Base-by-base conservation (phyloP, 2,329 filamentous ascomycete species). In the Lachnellula occidentalis region DNA sequence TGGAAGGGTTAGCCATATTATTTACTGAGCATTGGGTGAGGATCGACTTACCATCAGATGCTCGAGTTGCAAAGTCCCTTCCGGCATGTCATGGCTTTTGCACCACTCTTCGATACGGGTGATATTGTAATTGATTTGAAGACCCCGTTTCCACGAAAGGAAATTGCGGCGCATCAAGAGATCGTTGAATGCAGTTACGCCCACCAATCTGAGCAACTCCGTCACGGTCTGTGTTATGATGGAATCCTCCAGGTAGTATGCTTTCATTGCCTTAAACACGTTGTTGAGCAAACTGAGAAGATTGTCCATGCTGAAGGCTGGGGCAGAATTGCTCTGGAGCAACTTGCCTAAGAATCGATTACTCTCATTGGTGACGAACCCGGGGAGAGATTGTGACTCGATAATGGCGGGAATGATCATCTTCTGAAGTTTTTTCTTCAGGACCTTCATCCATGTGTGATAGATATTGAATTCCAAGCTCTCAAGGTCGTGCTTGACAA, bases 41-140 rank as follows among this genome's bases (percentile, higher is more conserved):
- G 19, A 12, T 39, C 24, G 17, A 66, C 76, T 73, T 74, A 90
- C 88, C 94, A 99, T 99, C 64, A 99, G 76, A 77, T 99, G 94
- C 78, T 99, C 94, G 54, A 99, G 81, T 75, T 97, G 92, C 51
- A 99, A 80, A 31, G 92, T 99, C 53, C 94, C 94, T 73, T 99
- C 92, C 1, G 94, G 94, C 92, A 99, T 97, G 66, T 97, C 94
- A 71, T 99, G 95, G 69, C 92, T 96, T 83, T 99, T 99, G 76
- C 94, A 99, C 94, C 94, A 99, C 74, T 99, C 94, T 73, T 99
- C 94, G 60, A 99, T 99, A 55, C 94, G 85, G 22, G 94, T 99
- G 72, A 99, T 99, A 76, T 99, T 99, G 79, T 99, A 99, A 76
- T 99, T 99, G 76, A 99, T 99, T 73, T 99, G 94, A 52, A 99